Evolutionary conservation across 164 flowering plant genomes (phyloP), one percentile per base, ranked within the genome.

Genomic region (Vitis rupestris): DNA sequence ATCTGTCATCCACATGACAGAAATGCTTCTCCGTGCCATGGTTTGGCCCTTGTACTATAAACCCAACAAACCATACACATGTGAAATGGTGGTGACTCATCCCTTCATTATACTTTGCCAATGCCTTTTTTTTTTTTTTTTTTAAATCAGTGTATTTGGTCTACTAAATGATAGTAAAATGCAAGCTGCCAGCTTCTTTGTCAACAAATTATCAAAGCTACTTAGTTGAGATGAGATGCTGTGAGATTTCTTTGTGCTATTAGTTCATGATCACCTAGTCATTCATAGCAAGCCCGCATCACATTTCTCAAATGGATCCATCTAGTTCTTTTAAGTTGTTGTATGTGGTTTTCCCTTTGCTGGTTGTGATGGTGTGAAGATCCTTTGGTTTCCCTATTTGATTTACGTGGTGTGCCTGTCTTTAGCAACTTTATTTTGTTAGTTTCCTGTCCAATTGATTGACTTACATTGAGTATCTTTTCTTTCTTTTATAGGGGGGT

Each of bases 401-500:
- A 5, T 54, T 47, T 49, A 23, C 2, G 10, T 58, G 10, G 29
- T 52, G 7, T 59, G n/a, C 27, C 54, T 19, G 53, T 19, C 8
- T 47, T 59, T 54, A 6, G 17, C 8, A 27, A 63, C 48, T 27
- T 37, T 7, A 13, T 9, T 56, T 10, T 51, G 9, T 13, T 50
- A 52, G 7, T 52, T 48, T 29, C 10, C 44, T 68, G 54, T 62
- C 27, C 7, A 37, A 60, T 58, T 19, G 3, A 60, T 57, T 50
- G 27, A 53, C 50, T 53, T 63, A 29, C 61, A 71, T 71, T 59
- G 65, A 30, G 75, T 14, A 17, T 52, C 37, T 63, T 13, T 61
- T 12, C 19, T 64, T 75, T 67, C 59, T 77, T 63, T 75, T 83
- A 81, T 72, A 95, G 99, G 97, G 11, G 94, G 84, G 1, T 90